phyloP scores from a whole-genome alignment of 768 basidiomycete genomes.

The Rickenella mellea region DNA sequence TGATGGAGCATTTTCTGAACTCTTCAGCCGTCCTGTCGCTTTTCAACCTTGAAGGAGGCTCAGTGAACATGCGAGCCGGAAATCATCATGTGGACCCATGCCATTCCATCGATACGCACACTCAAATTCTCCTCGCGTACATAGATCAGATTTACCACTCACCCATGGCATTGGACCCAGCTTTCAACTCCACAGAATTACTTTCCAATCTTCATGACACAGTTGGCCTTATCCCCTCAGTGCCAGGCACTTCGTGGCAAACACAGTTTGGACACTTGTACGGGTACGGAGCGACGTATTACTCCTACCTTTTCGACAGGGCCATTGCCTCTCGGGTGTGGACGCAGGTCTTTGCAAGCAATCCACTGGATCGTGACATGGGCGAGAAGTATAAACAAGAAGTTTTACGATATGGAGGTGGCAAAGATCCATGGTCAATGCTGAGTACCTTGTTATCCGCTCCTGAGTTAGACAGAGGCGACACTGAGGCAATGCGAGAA shows the following conservation, averaged over 20 bases:
- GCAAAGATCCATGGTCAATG: conserved; percentile 92
- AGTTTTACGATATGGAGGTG: conserved; percentile 76
- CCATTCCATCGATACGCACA: conserved; percentile 78
- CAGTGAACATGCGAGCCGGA: conserved; percentile 36
- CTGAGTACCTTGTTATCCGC: conserved; percentile 59
- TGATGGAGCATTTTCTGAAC: conserved; percentile 96
- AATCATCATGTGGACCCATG: conserved; percentile 71
- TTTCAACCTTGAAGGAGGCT: conserved; percentile 44
- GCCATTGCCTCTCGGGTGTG: conserved; percentile 94
- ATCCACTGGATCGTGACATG: conserved; percentile 59
- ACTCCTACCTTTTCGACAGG: conserved; percentile 93
- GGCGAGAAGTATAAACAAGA: conserved; percentile 79
- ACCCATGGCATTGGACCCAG: conserved; percentile 35
- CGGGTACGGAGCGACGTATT: conserved; percentile 96
- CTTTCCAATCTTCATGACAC: conserved; percentile 53
- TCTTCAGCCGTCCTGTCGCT: conserved; percentile 78
- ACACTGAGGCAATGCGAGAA: conserved; percentile 75
- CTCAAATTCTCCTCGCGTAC: conserved; percentile 80
- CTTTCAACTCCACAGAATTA: conserved; percentile 67
- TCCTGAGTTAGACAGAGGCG: conserved; percentile 61
- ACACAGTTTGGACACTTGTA: conserved; percentile 93
- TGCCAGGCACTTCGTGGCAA: conserved; percentile 83
- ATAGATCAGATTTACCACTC: conserved; percentile 92
- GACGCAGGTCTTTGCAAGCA: conserved; percentile 56
- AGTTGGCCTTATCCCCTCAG: conserved; percentile 76